phyloP scores from a whole-genome alignment of 1,284 basidiomycete species.

The Ceratobasidium sp. region DNA sequence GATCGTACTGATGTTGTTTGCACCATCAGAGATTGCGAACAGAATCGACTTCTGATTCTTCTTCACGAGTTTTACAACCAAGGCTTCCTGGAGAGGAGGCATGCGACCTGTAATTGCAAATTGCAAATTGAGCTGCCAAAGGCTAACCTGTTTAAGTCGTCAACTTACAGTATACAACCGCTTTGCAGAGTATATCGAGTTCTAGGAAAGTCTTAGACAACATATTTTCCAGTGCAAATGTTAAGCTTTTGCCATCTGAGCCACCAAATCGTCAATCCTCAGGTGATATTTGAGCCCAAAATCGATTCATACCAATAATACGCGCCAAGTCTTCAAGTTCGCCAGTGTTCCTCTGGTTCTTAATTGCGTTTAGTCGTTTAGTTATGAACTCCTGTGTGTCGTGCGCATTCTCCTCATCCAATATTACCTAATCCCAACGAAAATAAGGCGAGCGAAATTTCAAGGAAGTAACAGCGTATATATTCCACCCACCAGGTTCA shows the following conservation, averaged over 20 bases:
- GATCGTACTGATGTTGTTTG: slow-evolving; percentile 97
- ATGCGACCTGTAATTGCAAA: too few species aligned
- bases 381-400: slow-evolving; percentile 90
- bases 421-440: slow-evolving; percentile 74
- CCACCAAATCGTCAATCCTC: not conserved
- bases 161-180: slow-evolving; percentile 98
- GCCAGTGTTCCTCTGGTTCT: slow-evolving; percentile 89
- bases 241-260: slow-evolving; percentile 92
- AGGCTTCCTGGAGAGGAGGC: slow-evolving; percentile 95
- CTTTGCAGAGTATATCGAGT: slow-evolving; percentile 95
- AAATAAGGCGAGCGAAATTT: slow-evolving; percentile 31
- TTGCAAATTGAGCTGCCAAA: too few species aligned
- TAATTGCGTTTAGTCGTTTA: slow-evolving; percentile 91
- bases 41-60: slow-evolving; percentile 93
- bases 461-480: not conserved
- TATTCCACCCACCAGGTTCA: slow-evolving; percentile 81
- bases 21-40: slow-evolving; percentile 96
- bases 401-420: slow-evolving; percentile 61
- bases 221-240: slow-evolving; percentile 81
- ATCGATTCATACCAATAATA: slow-evolving; percentile 68
- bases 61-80: slow-evolving; percentile 95
- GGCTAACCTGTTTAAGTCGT: too few species aligned
- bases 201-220: slow-evolving; percentile 91
- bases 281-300: not conserved
- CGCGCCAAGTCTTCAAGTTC: slow-evolving; percentile 96